These are phyloP conservation scores for Blastobotrys americana DNA, from an alignment of 805 yeast species.

Conservation along the genomic window DNA sequence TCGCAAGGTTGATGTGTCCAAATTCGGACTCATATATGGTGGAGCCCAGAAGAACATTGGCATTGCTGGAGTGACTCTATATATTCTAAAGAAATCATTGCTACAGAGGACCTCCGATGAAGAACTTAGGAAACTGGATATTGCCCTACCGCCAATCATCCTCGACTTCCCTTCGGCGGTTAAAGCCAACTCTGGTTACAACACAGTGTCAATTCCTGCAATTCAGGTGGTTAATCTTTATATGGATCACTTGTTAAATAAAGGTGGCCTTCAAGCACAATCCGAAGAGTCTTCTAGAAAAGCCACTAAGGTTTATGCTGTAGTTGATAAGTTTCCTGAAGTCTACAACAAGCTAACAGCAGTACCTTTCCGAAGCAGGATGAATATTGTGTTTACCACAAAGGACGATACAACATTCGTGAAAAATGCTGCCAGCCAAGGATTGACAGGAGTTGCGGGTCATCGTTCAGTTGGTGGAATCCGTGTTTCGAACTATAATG, in stretches of 20 bases:
- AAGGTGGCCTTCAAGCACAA: slow-evolving; percentile 69
- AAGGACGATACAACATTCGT: slow-evolving; percentile 67
- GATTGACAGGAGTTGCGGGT: slow-evolving; percentile 79
- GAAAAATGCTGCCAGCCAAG: slow-evolving; percentile 50
- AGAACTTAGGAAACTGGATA: slow-evolving; percentile 47
- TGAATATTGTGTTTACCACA: slow-evolving; percentile 90
- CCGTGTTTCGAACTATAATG: slow-evolving; percentile 88
- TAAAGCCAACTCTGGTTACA: slow-evolving; percentile 85
- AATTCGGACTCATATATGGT: slow-evolving; percentile 86
- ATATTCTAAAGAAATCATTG: slow-evolving; percentile 77
- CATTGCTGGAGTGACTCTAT: slow-evolving; percentile 87
- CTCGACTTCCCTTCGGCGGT: slow-evolving; percentile 81
- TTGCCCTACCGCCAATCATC: slow-evolving; percentile 87
- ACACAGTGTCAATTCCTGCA: slow-evolving; percentile 92
- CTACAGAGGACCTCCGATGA: slow-evolving; percentile 55
- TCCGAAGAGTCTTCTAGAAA: slow-evolving; percentile 52
- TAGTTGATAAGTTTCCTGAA: slow-evolving; percentile 58
- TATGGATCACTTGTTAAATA: slow-evolving; percentile 48
- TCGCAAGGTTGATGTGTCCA: slow-evolving; percentile 67
- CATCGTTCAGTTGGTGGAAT: slow-evolving; percentile 97
- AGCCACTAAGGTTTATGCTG: slow-evolving; percentile 55
- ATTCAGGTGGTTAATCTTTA: slow-evolving; percentile 80
- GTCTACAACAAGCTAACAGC: slow-evolving; percentile 59
- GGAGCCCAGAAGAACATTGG: slow-evolving; percentile 99
- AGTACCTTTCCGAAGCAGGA: slow-evolving; percentile 60